These are phyloP conservation scores for Astragalus membranaceus DNA, from an alignment of 306 rosid species.

Conservation along the genomic window DNA sequence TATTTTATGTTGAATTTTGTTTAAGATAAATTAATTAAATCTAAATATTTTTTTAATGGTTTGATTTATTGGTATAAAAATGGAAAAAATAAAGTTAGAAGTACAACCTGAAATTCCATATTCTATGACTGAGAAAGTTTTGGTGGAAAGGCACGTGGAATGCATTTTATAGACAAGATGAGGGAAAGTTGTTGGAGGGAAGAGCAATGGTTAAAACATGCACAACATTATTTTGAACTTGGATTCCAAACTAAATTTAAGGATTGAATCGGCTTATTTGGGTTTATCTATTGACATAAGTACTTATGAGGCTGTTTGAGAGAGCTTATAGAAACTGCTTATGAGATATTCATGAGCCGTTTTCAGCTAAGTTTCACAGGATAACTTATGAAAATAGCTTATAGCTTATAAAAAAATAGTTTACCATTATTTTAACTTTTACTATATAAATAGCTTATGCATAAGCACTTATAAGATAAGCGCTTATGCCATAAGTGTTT, in stretches of 20 bases:
- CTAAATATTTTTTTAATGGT: not conserved
- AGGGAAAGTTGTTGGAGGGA: constrained; percentile 27
- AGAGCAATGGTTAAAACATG: constrained; percentile 21
- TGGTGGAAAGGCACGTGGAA: constrained; percentile 72
- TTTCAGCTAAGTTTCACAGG: too few relatives aligned
- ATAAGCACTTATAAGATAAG: too few relatives aligned
- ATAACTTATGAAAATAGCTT: too few relatives aligned
- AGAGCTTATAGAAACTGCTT: too few relatives aligned
- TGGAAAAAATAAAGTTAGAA: not conserved
- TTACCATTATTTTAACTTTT: too few relatives aligned
- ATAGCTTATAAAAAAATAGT: too few relatives aligned
- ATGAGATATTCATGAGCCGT: too few relatives aligned
- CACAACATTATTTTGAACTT: constrained; percentile 16
- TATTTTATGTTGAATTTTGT: not conserved
- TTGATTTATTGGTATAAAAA: not conserved
- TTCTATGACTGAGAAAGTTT: constrained; percentile 9
- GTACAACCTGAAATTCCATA: constrained; percentile 4
- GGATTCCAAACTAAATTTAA: not conserved
- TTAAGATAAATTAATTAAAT: not conserved
- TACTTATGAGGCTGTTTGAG: too few relatives aligned
- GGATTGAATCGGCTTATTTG: too few relatives aligned
- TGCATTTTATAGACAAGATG: constrained; percentile 45
- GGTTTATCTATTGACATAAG: too few relatives aligned
- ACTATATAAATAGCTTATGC: too few relatives aligned
- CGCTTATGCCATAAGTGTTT: too few relatives aligned